Base-by-base conservation (phyloP, 2,329 filamentous ascomycete genomes). In the Fusarium protoensiforme region DNA sequence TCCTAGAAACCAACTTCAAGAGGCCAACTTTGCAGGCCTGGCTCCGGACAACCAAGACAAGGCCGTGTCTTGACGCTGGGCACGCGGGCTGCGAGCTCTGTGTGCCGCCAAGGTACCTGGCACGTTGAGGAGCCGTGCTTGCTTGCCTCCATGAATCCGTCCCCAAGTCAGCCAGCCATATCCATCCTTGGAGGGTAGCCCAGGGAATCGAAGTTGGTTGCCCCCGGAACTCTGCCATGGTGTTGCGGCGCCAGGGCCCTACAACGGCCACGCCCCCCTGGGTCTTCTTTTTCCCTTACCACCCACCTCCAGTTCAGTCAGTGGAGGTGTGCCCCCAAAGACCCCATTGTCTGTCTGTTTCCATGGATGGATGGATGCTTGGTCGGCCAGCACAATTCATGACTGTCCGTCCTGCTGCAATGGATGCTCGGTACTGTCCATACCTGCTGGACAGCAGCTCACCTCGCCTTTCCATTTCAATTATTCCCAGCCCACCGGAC, bases 1-100 rank as follows among this genome's bases (percentile, higher is more conserved):
- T 56, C 41, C 67, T 72, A 33, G 57, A 63, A 74, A 66, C 61
- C 71, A 74, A 74, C 71, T 27, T 72, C 64, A 65, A 53, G 57
- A 63, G 71, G 48, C 71, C 71, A 53, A 33, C 27, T 68, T 51
- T 60, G 33, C 39, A 64, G 71, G 29, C 71, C 67, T 54, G 13
- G 38, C 31, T 63, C 36, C 35, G 24, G 61, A 61, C 31, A 36
- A 31, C 51, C 31, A 68, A 71, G 56, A 29, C 54, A 60, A 51
- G 46, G 61, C 27, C 22, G 59, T 59, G 43, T 68, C 24, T 59
- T 62, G 53, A 41, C 36, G 31, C 35, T 33, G 48, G 56, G 58
- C 54, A 53, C 46, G 53, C 31, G 61, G 43, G 39, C 60, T 63
- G 38, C 59, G 39, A 54, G 59, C 61, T 38, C 61, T 71, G 59